Base-by-base conservation (phyloP, 2,329 filamentous ascomycete species). In the Camillea tinctor region DNA sequence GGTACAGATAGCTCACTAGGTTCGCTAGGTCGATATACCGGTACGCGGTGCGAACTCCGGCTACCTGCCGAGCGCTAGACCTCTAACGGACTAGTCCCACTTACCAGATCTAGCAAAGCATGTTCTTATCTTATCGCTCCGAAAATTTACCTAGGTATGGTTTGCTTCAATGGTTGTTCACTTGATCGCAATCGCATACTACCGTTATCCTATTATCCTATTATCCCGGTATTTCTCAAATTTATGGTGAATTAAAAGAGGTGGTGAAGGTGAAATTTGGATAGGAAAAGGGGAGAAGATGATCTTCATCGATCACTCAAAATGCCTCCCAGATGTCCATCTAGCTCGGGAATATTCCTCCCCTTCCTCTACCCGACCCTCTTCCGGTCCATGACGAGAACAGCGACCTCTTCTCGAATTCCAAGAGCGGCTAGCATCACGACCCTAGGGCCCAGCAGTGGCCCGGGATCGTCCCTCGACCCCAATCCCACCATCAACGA, bases 281-380 rank as follows among this genome's bases (percentile, higher is more conserved):
- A 30, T n/a, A 6, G 36, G 11, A 44, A 44, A 15, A n/a, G n/a
- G 2, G 11, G 36, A 44, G n/a, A n/a, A 44, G n/a, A 17, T 15
- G 36, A 15, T 44, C 36, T 44, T 44, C 15, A 44, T n/a, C 13
- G 36, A 44, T 15, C 51, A 21, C 54, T 68, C 7, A 68, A 61
- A 21, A 82, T 82, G 80, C 73, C 78, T 55, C 72, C 76, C 23
- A 73, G 80, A 58, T 79, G 76, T 63, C 66, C 76, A 19, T 66
- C 74, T 40, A 67, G 72, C 55, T 69, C 75, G 23, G 69, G 74
- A 24, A 65, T 77, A 50, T 74, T 78, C 59, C 73, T 81, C 3
- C 75, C 79, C 2, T 84, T 85, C 64, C 77, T 85, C 3, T 84
- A 84, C 58, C 82, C 82, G 9, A 77, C 77, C 0, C 65, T 83